phyloP scores from a whole-genome alignment of 768 basidiomycete genomes.

The Collybia sordida region DNA sequence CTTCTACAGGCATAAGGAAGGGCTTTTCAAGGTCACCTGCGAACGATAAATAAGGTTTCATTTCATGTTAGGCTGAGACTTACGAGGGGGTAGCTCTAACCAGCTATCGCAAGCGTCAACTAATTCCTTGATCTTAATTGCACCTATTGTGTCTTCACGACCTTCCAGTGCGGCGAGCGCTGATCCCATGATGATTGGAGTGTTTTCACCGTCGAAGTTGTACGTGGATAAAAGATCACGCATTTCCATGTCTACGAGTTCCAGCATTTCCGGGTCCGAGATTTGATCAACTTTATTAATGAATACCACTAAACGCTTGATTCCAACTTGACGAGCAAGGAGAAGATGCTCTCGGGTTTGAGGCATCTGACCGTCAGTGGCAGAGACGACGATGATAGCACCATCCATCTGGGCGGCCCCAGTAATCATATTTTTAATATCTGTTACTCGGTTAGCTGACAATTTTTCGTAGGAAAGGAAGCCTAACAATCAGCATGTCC shows the following conservation, averaged over 20 bases:
- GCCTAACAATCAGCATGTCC: conserved; percentile 90
- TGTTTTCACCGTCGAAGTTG: conserved; percentile 95
- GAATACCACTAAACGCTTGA: conserved; percentile 97
- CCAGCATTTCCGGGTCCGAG: conserved; percentile 96
- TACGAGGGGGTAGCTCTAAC: conserved; percentile 92
- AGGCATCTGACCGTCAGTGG: conserved; percentile 99
- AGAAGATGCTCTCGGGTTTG: conserved; percentile 98
- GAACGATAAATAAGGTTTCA: conserved; percentile 2
- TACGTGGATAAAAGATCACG: conserved; percentile 89
- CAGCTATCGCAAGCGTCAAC: conserved; percentile 88
- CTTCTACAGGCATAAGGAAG: conserved; percentile 94
- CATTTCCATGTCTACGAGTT: conserved; percentile 99
- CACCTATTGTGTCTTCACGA: conserved; percentile 76
- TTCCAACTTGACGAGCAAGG: conserved; percentile 96
- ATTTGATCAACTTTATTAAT: conserved; percentile 99
- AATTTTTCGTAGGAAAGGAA: conserved; percentile 5
- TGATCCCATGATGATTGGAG: conserved; percentile 98
- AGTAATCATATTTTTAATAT: conserved; percentile 99
- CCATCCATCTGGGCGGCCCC: conserved; percentile 99
- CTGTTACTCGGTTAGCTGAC: conserved; percentile 35
- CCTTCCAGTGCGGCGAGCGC: conserved; percentile 94
- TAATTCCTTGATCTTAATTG: conserved; percentile 76
- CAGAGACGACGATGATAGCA: conserved; percentile 94
- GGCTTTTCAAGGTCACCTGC: conserved; percentile 95
- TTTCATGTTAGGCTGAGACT: conserved; percentile 23